A percentile compares a stretch with the other conserved stretches of the same genome.
These are phyloP conservation scores for Penicillium brevicompactum DNA, from an alignment of 2,329 filamentous ascomycete species.

Conservation along the genomic window DNA sequence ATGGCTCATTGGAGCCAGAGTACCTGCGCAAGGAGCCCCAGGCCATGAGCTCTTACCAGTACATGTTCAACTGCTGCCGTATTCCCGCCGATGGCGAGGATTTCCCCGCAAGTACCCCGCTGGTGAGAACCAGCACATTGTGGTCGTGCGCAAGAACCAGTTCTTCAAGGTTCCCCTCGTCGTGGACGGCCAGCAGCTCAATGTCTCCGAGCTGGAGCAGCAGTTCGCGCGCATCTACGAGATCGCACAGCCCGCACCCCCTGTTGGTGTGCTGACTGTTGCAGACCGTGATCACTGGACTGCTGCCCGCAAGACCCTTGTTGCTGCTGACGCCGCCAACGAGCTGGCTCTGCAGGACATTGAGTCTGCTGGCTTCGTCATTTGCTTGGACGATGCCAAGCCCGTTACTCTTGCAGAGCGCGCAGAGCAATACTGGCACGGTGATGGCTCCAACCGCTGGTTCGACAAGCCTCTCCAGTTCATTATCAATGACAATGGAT, in stretches of 20 bases:
- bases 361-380: constrained; percentile 84
- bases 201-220: constrained; percentile 82
- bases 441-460: constrained; percentile 93
- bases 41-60: constrained; percentile 97
- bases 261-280: constrained; percentile 82
- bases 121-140: constrained; percentile 79
- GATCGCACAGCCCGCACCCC: constrained; percentile 67
- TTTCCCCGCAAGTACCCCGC: constrained; percentile 75
- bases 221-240: constrained; percentile 87
- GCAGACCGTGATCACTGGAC: constrained; percentile 95
- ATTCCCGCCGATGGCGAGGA: constrained; percentile 82
- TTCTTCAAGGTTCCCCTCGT: constrained; percentile 92
- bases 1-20: constrained; percentile 83
- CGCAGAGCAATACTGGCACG: constrained; percentile 96
- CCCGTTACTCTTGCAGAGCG: constrained; percentile 95
- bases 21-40: constrained; percentile 98
- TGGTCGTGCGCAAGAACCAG: constrained; percentile 92
- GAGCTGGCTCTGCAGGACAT: constrained; percentile 75
- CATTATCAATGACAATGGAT: constrained; percentile 97
- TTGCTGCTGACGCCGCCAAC: constrained; percentile 78
- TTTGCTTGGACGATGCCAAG: constrained; percentile 89
- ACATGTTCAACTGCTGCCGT: constrained; percentile 96
- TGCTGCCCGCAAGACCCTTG: constrained; percentile 74
- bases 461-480: constrained; percentile 98
- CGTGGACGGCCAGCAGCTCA: constrained; percentile 80